Evolutionary conservation across 805 yeast genomes (phyloP).

Genomic region (Candida palmyrensis): DNA sequence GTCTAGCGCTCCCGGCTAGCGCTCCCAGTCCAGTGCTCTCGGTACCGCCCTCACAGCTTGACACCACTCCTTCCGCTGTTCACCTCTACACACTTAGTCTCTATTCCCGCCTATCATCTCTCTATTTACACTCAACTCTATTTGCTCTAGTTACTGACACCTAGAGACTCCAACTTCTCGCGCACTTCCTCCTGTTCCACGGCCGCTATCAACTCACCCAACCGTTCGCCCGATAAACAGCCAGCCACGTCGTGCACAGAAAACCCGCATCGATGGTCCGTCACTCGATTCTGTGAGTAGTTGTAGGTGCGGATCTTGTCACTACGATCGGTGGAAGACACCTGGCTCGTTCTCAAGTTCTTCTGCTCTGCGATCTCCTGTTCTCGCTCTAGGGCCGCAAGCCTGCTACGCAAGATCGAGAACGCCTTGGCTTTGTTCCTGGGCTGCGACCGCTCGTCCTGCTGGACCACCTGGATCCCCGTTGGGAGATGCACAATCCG

Average conservation of each 20-base stretch:
- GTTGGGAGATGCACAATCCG: conserved; percentile 88
- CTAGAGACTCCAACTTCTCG: conserved; percentile 24
- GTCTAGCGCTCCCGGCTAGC: no score
- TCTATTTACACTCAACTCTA: not conserved
- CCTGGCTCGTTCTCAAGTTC: conserved; percentile 72
- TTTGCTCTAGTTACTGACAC: no score
- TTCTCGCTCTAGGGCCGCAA: conserved; percentile 74
- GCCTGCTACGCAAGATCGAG: conserved; percentile 69
- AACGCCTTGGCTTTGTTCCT: conserved; percentile 91
- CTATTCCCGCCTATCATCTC: no score
- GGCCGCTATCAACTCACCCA: conserved; percentile 31
- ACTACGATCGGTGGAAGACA: conserved; percentile 80
- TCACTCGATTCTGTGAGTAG: conserved; percentile 85
- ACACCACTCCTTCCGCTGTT: not conserved
- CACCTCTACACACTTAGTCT: no score
- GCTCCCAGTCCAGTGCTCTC: no score
- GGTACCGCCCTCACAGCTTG: no score
- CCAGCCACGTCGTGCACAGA: conserved; percentile 66
- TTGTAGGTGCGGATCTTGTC: conserved; percentile 94
- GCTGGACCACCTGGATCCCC: conserved; percentile 84
- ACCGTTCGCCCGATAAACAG: conserved; percentile 32
- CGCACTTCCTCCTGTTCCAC: conserved; percentile 36
- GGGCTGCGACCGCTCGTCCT: conserved; percentile 94
- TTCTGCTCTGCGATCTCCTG: conserved; percentile 63
- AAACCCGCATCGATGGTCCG: conserved; percentile 88